Evolutionary conservation across 164 flowering plant genomes (phyloP), one percentile per base, ranked within the genome.

Genomic region (Sedum album): DNA sequence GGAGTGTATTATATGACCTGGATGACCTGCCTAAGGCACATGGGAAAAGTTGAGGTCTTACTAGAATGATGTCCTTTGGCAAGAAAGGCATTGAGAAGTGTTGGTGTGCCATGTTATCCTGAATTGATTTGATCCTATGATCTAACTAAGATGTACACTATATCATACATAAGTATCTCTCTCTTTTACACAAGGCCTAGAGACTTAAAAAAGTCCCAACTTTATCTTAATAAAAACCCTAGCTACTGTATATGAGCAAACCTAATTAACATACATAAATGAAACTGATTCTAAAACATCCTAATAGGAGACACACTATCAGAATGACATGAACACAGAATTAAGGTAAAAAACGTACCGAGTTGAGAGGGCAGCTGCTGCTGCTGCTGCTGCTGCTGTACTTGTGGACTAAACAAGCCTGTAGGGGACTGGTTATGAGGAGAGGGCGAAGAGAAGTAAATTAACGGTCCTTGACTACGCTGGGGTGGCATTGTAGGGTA

Each of bases 401-500:
- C 5, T 28, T 57, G 62, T 20, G 4, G 62, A 14, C 28, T 11
- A 14, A 14, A 57, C 33, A 15, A 57, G 6, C 62, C 62, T 15
- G 62, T 57, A 11, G 62, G 33, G 33, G 20, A 57, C n/a, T 26
- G 62, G 62, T 57, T 57, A 14, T 26, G 33, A 26, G 33, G 18
- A 28, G 62, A 28, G 23, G 33, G 62, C 33, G 33, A 57, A 4
- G 33, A 30, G 62, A 26, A 57, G 62, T 28, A 57, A 5, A 57
- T 2, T 13, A 11, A 57, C 62, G 62, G 33, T 5, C 33, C 62
- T 57, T 57, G 62, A 20, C 62, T 28, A 13, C 62, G 62, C 15
- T 57, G 62, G 18, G 62, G 4, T 44, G 62, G 62, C 62, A 57
- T 57, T 57, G 62, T 57, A 28, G 62, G 62, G 20, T 26, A 28